Evolutionary conservation across 2,329 filamentous ascomycete genomes (phyloP), one percentile per base, ranked within the genome.

Genomic region (Cytospora piceae): DNA sequence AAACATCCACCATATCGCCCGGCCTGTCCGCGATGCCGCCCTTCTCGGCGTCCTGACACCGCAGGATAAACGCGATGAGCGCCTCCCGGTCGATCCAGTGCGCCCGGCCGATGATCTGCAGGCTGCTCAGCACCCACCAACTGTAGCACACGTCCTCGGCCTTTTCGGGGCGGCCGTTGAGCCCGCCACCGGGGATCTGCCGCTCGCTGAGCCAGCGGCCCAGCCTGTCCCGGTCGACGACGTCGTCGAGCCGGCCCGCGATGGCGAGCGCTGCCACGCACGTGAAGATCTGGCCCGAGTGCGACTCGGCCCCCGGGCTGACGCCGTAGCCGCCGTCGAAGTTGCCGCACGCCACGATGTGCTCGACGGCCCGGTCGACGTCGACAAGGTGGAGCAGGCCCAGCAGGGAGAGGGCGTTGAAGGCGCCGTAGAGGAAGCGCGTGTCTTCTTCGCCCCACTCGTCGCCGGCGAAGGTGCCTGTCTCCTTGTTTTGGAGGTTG

Each of bases 371-470:
- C 74, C 90, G 92, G 66, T 90, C 82, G 6, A 97, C 84, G 73
- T 99, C 86, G 68, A 96, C 86, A 3, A 94, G 77, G 56, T 89
- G 79, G 58, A 96, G 79, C 42, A 94, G 82, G 7, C 86, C 86
- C 22, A 99, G 83, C 12, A 99, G 85, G 0, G 94, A 97, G 20
- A 99, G 83, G 0, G 93, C 92, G 75, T 96, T 96, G 64, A 99
- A 83, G 9, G 93, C 93, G 42, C 90, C 91, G 74, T 96, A 98
- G 14, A 99, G 83, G 75, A 99, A 99, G 29, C 95, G 88, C 0
- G 95, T 98, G 77, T 99, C 95, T 69, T 91, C 90, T 77, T 99
- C 95, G 37, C 95, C 95, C 94, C 94, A 99, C 77, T 96, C 90
- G 74, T 99, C 95, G 58, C 95, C 95, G 63, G 90, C 87, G 77